Evolutionary conservation across 2,329 filamentous ascomycete species (phyloP), one percentile per base, ranked within the genome.

Genomic region (Geosmithia flava): DNA sequence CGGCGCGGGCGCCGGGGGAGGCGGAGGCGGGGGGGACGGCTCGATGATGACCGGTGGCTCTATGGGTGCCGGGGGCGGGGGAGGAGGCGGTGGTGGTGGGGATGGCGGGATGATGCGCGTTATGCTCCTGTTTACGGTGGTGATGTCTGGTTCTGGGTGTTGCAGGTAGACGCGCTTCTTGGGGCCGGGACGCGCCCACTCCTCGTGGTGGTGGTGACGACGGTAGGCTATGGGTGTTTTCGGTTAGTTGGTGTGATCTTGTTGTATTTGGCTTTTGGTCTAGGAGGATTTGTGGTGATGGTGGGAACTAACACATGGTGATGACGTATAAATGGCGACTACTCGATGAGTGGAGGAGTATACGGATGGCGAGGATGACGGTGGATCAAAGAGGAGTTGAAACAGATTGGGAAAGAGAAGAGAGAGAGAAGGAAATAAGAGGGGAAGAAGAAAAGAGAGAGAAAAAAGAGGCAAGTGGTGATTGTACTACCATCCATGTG

Each of bases 131-230:
- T 61, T 62, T 47, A 65, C 57, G 44, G 60, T 57, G 51, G 61
- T 56, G 48, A 65, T 58, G 54, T 68, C 68, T 42, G 62, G 62
- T 46, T 62, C 62, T 7, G 68, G 66, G 42, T 65, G 65, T 41
- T 62, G 58, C 41, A 70, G 63, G 51, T 70, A 70, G 55, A 70
- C 59, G 50, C 64, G 65, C 58, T 68, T 70, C 58, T 69, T 70
- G 52, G 51, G 42, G 51, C 54, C 48, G 16, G 19, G 37, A n/a
- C 29, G 37, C 6, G 33, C 33, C 33, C 33, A 37, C 11, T 11
- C 11, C 11, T 37, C 33, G 33, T 37, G 33, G 13, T 37, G 33
- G 33, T 37, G 33, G 33, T 37, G 33, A 3, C 13, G 33, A 11
- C 15, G 33, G 33, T 37, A 11, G 33, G 33, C 33, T 37, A 16